Conservation (phyloP, 768 basidiomycete species). For the Lactarius tabidus region DNA sequence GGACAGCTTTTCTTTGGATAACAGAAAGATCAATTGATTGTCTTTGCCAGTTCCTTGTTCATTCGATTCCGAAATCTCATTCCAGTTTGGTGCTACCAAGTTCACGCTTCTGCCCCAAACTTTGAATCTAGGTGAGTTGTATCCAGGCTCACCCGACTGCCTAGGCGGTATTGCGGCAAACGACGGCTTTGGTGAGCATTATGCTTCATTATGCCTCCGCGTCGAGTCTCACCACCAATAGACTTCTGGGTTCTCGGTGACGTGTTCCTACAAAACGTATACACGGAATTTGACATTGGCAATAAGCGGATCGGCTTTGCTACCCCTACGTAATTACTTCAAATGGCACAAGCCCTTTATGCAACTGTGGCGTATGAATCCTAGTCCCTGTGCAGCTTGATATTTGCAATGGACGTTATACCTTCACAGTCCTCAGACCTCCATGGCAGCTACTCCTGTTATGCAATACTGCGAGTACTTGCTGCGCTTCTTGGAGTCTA, state of each 20-base stretch:
- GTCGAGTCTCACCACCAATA: neutral
- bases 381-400: too few species aligned
- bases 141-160: constrained; percentile 15
- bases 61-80: constrained; percentile 24
- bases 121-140: constrained; percentile 32
- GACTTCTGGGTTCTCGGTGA: constrained; percentile 8
- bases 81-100: constrained; percentile 31
- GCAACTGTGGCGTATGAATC: too few species aligned
- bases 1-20: neutral
- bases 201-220: neutral
- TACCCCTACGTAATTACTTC: neutral
- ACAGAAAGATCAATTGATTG: neutral
- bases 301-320: constrained; percentile 20
- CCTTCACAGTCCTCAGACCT: too few species aligned
- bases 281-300: constrained; percentile 16
- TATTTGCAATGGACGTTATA: too few species aligned
- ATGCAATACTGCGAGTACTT: too few species aligned
- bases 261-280: too few species aligned
- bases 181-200: constrained; percentile 1
- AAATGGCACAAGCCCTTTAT: too few species aligned
- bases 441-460: too few species aligned
- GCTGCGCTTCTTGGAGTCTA: too few species aligned
- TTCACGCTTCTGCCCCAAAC: constrained; percentile 28
- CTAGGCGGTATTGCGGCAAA: constrained; percentile 20
- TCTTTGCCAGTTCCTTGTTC: constrained; percentile 27